Base-by-base conservation (phyloP, 1,284 basidiomycete species). In the Boletus sp. region DNA sequence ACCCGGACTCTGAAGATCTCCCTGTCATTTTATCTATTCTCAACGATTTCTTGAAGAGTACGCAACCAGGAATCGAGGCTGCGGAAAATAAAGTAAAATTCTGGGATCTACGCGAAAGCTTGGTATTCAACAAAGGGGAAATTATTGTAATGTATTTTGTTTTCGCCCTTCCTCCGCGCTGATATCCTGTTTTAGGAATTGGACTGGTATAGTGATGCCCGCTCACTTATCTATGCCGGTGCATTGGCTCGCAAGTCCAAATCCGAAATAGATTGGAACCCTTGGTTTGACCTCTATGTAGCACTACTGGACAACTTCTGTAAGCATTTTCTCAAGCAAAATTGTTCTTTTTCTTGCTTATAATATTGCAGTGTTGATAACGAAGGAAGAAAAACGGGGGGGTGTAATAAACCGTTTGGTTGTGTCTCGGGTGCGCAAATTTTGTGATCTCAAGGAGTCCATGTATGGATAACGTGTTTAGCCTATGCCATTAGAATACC, bases 21-120 rank as follows among this genome's bases (percentile, higher is more conserved):
- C 84, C 85, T 2, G 71, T 88, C 5, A 76, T 86, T 10, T 55
- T 85, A 27, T 71, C 71, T 16, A 76, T 88, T 6, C 57, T 90
- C 44, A 77, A 72, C 34, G 79, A 82, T 43, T 81, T 80, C 57
- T 74, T 91, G 51, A 88, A 84, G 71, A 82, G 82, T 52, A 86
- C 85, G 0, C 82, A 92, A 60, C 88, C 88, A 1, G 91, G 91
- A 2, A 91, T 93, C 47, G 85, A 82, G 51, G 85, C 81, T 14
- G 87, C 90, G 1, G 88, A 92, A 63, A 77, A 78, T 51, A 90
- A 91, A 63, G 89, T 91, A 52, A 89, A 88, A 61, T 83, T 89
- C 52, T 88, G 84, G 83, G 80, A 74, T 46, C 67, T 91, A 1
- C 81, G 80, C 53, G 88, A 92, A 67, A 84, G 78, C 56, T 62